A percentile compares a stretch with the other conserved stretches of the same genome.
Conservation (phyloP, 2,329 filamentous ascomycete genomes). For the Ceratocystis diversiconidia region DNA sequence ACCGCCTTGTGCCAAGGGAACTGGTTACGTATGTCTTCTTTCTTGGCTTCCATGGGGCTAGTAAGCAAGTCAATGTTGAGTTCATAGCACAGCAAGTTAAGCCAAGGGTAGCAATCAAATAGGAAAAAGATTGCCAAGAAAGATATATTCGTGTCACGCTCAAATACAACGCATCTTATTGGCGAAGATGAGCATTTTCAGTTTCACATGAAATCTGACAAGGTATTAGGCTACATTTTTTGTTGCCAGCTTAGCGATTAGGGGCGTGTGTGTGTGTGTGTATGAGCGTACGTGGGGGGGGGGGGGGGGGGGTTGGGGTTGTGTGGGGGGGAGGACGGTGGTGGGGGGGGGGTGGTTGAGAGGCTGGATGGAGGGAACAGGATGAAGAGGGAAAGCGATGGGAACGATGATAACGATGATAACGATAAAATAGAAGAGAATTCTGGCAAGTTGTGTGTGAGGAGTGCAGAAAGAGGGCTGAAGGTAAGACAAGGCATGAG, state of each 20-base stretch:
- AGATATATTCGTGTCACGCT: neutral
- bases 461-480: neutral
- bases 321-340: too few species aligned
- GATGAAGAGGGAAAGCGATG: too few species aligned
- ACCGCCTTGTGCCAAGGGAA: constrained; percentile 1
- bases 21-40: neutral
- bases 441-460: too few species aligned
- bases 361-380: too few species aligned
- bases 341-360: too few species aligned
- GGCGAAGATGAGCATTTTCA: neutral
- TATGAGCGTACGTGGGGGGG: too few species aligned
- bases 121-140: neutral
- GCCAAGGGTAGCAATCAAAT: neutral
- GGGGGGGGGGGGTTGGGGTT: too few species aligned
- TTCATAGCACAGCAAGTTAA: neutral
- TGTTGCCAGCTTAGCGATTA: too few species aligned
- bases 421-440: too few species aligned
- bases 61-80: neutral
- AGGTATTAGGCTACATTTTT: neutral
- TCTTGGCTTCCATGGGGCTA: neutral
- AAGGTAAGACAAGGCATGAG: neutral
- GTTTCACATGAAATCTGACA: neutral
- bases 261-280: too few species aligned
- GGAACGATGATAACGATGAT: too few species aligned
- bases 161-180: constrained; percentile 3